Percentiles rank a stretch among this genome's conserved stretches.
These are phyloP conservation scores for Cercospora berteroae DNA, from an alignment of 2,329 filamentous ascomycete genomes.

Conservation along the genomic window DNA sequence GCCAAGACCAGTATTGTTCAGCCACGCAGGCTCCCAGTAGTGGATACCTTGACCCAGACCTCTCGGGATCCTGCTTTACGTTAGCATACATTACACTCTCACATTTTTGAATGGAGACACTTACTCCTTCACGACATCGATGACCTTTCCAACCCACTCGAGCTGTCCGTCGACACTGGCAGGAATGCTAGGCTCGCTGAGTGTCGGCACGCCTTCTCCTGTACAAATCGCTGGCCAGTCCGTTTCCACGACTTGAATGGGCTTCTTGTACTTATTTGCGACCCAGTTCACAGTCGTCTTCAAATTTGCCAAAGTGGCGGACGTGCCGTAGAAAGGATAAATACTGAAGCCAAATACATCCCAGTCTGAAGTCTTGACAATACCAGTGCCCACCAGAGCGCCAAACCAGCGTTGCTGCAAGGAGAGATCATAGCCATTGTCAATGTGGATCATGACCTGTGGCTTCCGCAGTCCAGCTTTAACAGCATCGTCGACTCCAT, in stretches of 20 bases:
- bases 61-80: constrained; percentile 22
- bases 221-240: constrained; percentile 36
- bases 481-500: constrained; percentile 37
- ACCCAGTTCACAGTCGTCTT: constrained; percentile 29
- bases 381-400: constrained; percentile 32
- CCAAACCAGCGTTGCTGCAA: constrained; percentile 36
- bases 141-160: constrained; percentile 33
- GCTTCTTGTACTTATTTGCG: constrained; percentile 35
- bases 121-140: constrained; percentile 31
- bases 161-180: constrained; percentile 31
- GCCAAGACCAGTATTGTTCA: constrained; percentile 37
- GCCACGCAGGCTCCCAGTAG: constrained; percentile 37
- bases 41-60: constrained; percentile 36
- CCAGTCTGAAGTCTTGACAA: constrained; percentile 32
- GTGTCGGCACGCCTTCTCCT: constrained; percentile 27
- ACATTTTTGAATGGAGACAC: background rate
- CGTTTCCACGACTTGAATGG: constrained; percentile 37
- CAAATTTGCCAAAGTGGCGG: constrained; percentile 34
- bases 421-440: constrained; percentile 37
- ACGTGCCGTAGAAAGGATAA: constrained; percentile 38
- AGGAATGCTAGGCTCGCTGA: constrained; percentile 36
- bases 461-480: constrained; percentile 33
- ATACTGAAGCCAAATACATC: constrained; percentile 35
- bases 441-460: constrained; percentile 39
- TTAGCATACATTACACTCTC: background rate